A percentile compares a stretch with the other conserved stretches of the same genome.
These are phyloP conservation scores for Amphichorda felina DNA, from an alignment of 2,329 filamentous ascomycete genomes.

Conservation along the genomic window DNA sequence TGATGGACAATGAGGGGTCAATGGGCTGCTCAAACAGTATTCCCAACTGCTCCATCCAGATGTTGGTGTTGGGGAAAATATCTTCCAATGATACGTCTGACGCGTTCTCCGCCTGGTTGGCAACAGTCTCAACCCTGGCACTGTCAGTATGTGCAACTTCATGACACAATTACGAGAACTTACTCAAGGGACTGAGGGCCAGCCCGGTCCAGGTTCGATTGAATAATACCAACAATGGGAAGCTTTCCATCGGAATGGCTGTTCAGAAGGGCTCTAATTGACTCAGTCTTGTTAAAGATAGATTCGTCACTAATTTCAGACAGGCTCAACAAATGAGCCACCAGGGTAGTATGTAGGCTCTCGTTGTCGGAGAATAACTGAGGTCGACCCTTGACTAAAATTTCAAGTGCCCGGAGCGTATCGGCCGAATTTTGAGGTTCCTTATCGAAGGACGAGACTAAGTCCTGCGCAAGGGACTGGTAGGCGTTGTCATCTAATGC, in stretches of 20 bases:
- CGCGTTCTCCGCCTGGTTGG: conserved; percentile 28
- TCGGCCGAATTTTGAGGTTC: conserved; percentile 14
- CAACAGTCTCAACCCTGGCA: conserved; percentile 37
- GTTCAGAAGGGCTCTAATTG: conserved; percentile 34
- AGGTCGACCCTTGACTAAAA: conserved; percentile 32
- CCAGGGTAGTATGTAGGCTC: conserved; percentile 33
- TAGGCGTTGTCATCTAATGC: conserved; percentile 22
- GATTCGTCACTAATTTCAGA: conserved; percentile 33
- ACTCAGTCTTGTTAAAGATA: conserved; percentile 26
- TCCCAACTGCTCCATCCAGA: conserved; percentile 56
- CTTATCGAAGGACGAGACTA: conserved; percentile 18
- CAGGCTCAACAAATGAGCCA: conserved; percentile 39
- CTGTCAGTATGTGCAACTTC: background rate
- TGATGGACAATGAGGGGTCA: conserved; percentile 58
- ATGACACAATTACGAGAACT: conserved; percentile 8
- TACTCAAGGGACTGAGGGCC: conserved; percentile 37
- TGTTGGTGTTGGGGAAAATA: conserved; percentile 49
- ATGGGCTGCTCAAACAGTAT: conserved; percentile 37
- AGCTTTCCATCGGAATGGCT: conserved; percentile 25
- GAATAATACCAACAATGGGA: conserved; percentile 38
- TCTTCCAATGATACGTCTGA: conserved; percentile 20
- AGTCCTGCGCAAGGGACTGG: conserved; percentile 19
- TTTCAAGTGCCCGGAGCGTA: conserved; percentile 32
- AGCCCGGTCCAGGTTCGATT: conserved; percentile 39
- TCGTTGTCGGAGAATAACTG: conserved; percentile 31